A percentile compares a stretch with the other conserved stretches of the same genome.
Evolutionary conservation across 1,284 basidiomycete genomes (phyloP).

Genomic region (Sphagnurus paluster): DNA sequence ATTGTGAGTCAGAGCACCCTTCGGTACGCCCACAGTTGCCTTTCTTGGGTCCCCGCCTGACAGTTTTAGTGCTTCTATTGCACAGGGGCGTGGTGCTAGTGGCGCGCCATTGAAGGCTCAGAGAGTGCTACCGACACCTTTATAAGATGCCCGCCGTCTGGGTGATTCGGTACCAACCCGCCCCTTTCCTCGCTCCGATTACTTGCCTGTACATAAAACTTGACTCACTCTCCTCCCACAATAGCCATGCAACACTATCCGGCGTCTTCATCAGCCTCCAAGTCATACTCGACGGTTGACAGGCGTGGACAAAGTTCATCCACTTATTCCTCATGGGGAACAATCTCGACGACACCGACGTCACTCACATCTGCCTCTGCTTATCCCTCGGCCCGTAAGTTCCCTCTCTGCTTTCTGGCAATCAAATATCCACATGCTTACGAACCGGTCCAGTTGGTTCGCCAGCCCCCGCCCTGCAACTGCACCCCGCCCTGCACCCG

Average conservation of each 20-base stretch:
- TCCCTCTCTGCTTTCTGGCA: neutral
- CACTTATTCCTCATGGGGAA: constrained; percentile 8
- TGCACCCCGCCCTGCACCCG: neutral
- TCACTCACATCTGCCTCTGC: neutral
- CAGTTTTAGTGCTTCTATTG: neutral
- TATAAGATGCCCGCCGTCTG: neutral
- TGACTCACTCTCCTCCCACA: constrained; percentile 1
- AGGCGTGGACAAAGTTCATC: neutral
- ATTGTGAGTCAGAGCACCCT: neutral
- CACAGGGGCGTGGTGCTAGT: neutral
- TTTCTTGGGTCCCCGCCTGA: neutral
- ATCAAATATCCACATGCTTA: neutral
- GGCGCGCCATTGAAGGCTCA: neutral
- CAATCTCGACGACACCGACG: neutral
- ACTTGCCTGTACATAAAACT: neutral
- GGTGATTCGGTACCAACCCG: constrained; percentile 3
- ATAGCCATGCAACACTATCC: no score
- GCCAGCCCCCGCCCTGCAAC: neutral
- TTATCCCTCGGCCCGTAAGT: neutral
- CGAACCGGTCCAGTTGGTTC: constrained; percentile 3
- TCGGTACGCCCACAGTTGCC: neutral
- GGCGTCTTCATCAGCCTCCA: no score
- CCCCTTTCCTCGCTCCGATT: neutral
- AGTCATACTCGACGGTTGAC: no score
- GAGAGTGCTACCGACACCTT: constrained; percentile 1